Base-by-base conservation (phyloP, 2,329 filamentous ascomycete genomes). In the Aspergillus clavatus region DNA sequence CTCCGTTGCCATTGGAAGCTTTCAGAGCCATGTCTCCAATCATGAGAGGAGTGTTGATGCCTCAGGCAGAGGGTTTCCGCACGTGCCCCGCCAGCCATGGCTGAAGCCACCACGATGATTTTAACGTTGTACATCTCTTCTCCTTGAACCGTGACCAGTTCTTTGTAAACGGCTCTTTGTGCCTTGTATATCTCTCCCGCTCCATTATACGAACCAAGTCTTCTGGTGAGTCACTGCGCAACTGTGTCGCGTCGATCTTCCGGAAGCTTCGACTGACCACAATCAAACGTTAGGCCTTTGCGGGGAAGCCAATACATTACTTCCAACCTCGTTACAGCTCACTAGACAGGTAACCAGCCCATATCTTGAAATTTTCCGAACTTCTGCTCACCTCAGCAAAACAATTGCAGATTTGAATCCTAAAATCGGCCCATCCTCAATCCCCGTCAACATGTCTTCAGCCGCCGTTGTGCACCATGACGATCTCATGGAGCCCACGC, bases 401-500 rank as follows among this genome's bases (percentile, higher is more conserved):
- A 18, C 18, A 5, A 5, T 18, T 4, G 6, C 18, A 35, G 16
- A 35, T 35, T 35, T 35, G 14, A 19, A 39, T 28, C 21, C 43
- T 35, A 26, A 7, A 31, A 35, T 33, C 18, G n/a, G 37, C 18
- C 12, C 18, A 28, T 27, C 23, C 10, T 19, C 27, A n/a, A 45
- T 24, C 29, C 53, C 40, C 36, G 35, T n/a, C 47, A 55, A 44
- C 45, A 71, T 70, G 67, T 70, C 68, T 35, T 70, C 70, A 12
- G 59, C 64, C 48, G 68, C 72, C 31, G 58, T 72, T 41, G 55
- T 73, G 40, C 61, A 67, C 39, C 68, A 72, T 56, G 84, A 87
- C 70, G 86, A 89, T 66, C 76, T 81, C 43, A 83, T 97, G 74
- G 90, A 95, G 75, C 90, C 93, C 38, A 89, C 87, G 42, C 87